Percentiles rank a stretch among this genome's conserved stretches.
phyloP scores from a whole-genome alignment of 1,139 yeast species.

The Eremothecium gossypii region DNA sequence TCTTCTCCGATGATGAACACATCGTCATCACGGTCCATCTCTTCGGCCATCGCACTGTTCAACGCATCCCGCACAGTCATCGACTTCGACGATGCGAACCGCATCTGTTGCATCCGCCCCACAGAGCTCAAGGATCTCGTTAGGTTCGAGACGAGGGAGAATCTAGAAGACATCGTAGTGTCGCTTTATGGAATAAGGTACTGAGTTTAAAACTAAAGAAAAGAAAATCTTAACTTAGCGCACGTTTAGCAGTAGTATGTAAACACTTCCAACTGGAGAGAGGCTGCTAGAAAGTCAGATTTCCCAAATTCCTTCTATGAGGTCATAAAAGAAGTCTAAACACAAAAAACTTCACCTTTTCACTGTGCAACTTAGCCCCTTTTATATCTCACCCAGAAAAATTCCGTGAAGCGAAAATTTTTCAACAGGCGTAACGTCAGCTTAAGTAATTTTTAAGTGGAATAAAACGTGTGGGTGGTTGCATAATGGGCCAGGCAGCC shows the following conservation, averaged over 20 bases:
- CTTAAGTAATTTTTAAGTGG: not conserved
- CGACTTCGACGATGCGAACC: constrained; percentile 41
- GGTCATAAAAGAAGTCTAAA: not conserved
- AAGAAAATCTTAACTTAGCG: not conserved
- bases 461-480: no score
- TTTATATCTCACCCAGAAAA: not conserved
- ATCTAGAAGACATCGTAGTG: constrained; percentile 7
- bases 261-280: constrained; percentile 1
- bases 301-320: constrained; percentile 4
- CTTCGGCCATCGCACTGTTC: constrained; percentile 93
- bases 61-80: constrained; percentile 96
- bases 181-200: not conserved
- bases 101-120: constrained; percentile 7
- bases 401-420: not conserved
- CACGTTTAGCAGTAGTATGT: not conserved
- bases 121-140: constrained; percentile 1
- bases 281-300: not conserved
- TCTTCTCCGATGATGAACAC: constrained; percentile 98
- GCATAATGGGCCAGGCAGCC: no score
- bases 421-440: not conserved
- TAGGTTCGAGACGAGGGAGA: constrained; percentile 4
- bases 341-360: not conserved
- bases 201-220: not conserved
- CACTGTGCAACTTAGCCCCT: not conserved
- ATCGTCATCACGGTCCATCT: constrained; percentile 88